Conservation (phyloP, 2,329 filamentous ascomycete species). For the Hansfordia pulvinata region DNA sequence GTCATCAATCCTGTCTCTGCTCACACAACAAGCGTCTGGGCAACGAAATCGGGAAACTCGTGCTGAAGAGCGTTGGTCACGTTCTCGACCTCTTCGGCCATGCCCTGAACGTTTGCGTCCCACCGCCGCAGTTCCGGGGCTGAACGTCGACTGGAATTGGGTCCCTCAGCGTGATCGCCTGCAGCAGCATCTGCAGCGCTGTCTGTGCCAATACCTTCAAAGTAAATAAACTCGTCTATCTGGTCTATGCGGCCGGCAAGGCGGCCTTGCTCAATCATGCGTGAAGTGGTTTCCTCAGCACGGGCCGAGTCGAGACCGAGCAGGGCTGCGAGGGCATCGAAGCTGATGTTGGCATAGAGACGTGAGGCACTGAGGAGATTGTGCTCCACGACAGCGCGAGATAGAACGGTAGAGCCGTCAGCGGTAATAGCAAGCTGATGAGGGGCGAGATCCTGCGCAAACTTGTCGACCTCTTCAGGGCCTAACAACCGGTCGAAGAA, state of each 20-base stretch:
- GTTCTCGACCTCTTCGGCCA: conserved; percentile 83
- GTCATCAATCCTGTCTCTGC: no score
- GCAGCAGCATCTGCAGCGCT: conserved; percentile 49
- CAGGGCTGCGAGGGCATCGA: conserved; percentile 62
- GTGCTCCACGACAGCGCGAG: conserved; percentile 89
- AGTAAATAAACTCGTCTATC: conserved; percentile 78
- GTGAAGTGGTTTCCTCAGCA: conserved; percentile 82
- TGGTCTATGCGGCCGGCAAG: conserved; percentile 86
- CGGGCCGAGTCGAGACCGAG: conserved; percentile 67
- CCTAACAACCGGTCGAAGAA: conserved; percentile 79
- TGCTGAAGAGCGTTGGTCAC: conserved; percentile 70
- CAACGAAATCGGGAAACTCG: conserved; percentile 72
- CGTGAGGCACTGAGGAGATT: conserved; percentile 79
- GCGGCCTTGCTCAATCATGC: conserved; percentile 92
- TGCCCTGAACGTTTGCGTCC: conserved; percentile 76
- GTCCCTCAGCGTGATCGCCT: no score
- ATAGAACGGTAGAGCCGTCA: conserved; percentile 85
- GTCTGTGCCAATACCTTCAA: conserved; percentile 62
- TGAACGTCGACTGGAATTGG: no score
- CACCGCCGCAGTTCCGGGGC: conserved; percentile 75
- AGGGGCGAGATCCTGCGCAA: conserved; percentile 64
- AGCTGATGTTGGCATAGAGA: conserved; percentile 64
- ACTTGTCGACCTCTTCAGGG: conserved; percentile 72
- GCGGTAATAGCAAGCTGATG: conserved; percentile 85
- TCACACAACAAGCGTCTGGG: no score